Base-by-base conservation (phyloP, 2,329 filamentous ascomycete genomes). In the Harringtonia aguacate region DNA sequence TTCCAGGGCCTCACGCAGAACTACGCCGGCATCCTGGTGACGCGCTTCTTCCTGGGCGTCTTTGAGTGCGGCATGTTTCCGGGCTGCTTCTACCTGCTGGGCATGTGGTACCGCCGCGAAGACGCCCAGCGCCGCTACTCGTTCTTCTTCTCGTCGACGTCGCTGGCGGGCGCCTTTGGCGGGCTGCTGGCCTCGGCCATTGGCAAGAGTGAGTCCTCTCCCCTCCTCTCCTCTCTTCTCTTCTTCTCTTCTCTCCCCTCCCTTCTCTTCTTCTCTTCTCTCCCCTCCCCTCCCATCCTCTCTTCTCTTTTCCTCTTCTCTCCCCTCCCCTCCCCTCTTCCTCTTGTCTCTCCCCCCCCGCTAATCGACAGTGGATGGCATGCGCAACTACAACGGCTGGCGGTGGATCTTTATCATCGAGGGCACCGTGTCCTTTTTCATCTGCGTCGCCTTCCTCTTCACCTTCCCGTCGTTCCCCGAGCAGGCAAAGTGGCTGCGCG, bases 91-190 rank as follows among this genome's bases (percentile, higher is more conserved):
- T 84, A 88, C 56, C 66, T 89, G 8, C 79, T 88, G 48, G 79
- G 85, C 46, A 90, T 90, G 81, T 94, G 85, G 88, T 98, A 97
- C 55, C 80, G 81, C 47, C 79, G 90, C 47, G 70, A 71, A 36
- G 92, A 97, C 64, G 87, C 89, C 3, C 90, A 97, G 63, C 86
- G 87, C 56, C 80, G 92, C 27, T 95, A 89, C 65, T 85, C 81
- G 15, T 89, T 97, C 69, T 97, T 97, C 71, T 97, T 97, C 69
- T 81, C 77, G 56, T 86, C 75, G 24, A 89, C 85, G 1, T 84
- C 81, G 0, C 67, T 90, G 4, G 85, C 85, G 1, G 85, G 85
- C 28, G 85, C 87, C 0, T 95, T 95, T 55, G 88, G 86, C 36
- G 88, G 88, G 3, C 72, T 95, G 1, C 71, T 95, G 5, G 89